Evolutionary conservation across 2,329 filamentous ascomycete genomes (phyloP), one percentile per base, ranked within the genome.

Genomic region (Neonectria hederae): DNA sequence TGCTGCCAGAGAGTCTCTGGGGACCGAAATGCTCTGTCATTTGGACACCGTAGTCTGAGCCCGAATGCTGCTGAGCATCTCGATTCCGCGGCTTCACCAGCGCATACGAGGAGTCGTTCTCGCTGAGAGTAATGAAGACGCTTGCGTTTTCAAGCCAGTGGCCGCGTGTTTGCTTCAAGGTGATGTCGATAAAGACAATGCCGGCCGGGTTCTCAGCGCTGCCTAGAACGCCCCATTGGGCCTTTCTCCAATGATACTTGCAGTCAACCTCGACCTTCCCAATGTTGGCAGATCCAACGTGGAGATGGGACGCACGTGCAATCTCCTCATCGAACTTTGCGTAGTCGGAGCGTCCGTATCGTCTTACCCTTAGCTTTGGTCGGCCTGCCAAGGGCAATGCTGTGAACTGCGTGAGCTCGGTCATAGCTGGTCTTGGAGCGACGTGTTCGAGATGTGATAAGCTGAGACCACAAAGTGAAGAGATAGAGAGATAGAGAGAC

Each of bases 331-430:
- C 61, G 40, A 70, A 71, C 22, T 58, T 54, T 57, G 67, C 65
- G 38, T 69, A 71, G 56, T 70, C 68, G 54, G 60, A 63, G 19
- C 64, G 59, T 22, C 65, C 69, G 43, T 65, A 70, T 35, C 62
- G 63, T n/a, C 65, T 59, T 26, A 71, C 54, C 26, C 45, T 59
- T 8, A 51, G 11, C 11, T 24, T 45, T 5, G 42, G 42, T 32
- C 30, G 10, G 10, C 10, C 30, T n/a, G 42, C 13, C 8, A 4
- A 21, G 9, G n/a, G 8, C 9, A 19, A 21, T 21, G 40, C 19
- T 22, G 10, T 21, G 2, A 11, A 8, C 2, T 11, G 10, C 22
- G 89, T 43, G 40, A 19, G 17, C 4, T 21, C 7, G 8, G 10
- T 21, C 40, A 43, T 43, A 19, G 19, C 19, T 9, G 19, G 40